Conservation (phyloP, 2,329 filamentous ascomycete genomes). For the Diaporthe sp. region DNA sequence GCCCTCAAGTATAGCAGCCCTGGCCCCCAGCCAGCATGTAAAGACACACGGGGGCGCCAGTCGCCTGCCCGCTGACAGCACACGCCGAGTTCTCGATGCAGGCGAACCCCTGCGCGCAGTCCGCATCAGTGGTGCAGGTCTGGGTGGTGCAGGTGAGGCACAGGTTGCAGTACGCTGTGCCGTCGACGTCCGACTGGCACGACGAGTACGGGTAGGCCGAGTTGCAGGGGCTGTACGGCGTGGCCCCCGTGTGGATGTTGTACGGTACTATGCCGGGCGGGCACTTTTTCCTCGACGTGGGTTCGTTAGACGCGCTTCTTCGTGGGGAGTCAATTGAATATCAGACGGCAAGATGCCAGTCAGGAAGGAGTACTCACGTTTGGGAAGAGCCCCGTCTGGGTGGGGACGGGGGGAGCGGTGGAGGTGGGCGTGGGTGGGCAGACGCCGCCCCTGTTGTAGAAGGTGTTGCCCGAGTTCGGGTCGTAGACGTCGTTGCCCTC, state of each 20-base stretch:
- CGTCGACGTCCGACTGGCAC: slow-evolving; percentile 32
- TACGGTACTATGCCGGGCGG: slow-evolving; percentile 32
- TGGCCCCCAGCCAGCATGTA: slow-evolving; percentile 32
- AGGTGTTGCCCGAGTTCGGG: slow-evolving; percentile 30
- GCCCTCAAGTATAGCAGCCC: slow-evolving; percentile 27
- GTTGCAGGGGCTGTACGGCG: slow-evolving; percentile 33
- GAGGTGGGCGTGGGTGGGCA: slow-evolving; percentile 30
- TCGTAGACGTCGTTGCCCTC: slow-evolving; percentile 31
- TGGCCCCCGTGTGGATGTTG: slow-evolving; percentile 26
- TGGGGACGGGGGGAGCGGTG: slow-evolving; percentile 19
- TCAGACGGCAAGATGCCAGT: neutral
- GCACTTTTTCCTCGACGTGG: slow-evolving; percentile 7
- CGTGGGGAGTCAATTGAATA: neutral
- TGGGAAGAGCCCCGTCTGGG: slow-evolving; percentile 32
- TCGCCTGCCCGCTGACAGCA: slow-evolving; percentile 13
- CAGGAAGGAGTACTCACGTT: slow-evolving; percentile 20
- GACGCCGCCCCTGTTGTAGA: slow-evolving; percentile 32
- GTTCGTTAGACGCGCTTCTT: neutral
- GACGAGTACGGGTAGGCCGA: slow-evolving; percentile 23
- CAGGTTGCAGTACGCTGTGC: slow-evolving; percentile 32
- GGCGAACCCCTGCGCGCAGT: slow-evolving; percentile 29
- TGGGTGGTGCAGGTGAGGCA: slow-evolving; percentile 22
- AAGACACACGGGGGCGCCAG: slow-evolving; percentile 31
- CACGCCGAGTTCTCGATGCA: slow-evolving; percentile 34
- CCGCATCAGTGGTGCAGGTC: slow-evolving; percentile 27